Evolutionary conservation across 2,329 filamentous ascomycete genomes (phyloP).

Genomic region (Trichoderma semiorbis): DNA sequence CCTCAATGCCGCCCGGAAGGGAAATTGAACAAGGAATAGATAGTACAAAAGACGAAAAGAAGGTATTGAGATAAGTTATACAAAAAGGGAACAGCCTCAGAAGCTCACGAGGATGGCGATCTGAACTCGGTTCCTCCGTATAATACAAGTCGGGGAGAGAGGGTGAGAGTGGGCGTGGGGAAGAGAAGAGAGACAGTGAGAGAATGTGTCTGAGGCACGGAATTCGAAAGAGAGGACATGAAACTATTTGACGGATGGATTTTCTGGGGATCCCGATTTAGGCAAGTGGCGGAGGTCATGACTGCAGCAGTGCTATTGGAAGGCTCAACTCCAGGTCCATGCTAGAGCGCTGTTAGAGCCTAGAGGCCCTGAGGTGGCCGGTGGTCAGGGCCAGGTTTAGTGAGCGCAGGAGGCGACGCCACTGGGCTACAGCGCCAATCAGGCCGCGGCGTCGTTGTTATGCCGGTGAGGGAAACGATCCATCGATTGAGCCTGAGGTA

Average conservation of each 20-base stretch:
- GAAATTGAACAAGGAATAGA: neutral
- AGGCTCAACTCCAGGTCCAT: neutral
- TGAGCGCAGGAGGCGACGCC: neutral
- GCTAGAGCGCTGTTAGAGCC: neutral
- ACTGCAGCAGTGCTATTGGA: neutral
- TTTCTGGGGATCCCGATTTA: slow-evolving; percentile 9
- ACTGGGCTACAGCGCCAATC: slow-evolving; percentile 12
- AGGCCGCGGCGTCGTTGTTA: neutral
- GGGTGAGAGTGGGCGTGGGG: neutral
- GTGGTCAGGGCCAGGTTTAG: neutral
- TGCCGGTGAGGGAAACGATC: neutral
- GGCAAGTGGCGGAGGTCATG: slow-evolving; percentile 10
- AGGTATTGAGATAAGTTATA: neutral
- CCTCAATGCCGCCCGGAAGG: neutral
- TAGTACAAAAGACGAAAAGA: neutral
- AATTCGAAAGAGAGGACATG: neutral
- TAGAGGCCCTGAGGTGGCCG: neutral
- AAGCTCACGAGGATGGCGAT: neutral
- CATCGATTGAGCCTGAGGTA: neutral
- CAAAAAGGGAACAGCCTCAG: neutral
- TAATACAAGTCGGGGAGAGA: neutral
- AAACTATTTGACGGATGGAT: neutral
- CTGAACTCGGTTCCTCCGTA: neutral
- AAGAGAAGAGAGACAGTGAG: neutral
- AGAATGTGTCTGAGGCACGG: neutral